Conservation (phyloP, 2,329 filamentous ascomycete genomes). For the Fusarium tanahbumbuense region DNA sequence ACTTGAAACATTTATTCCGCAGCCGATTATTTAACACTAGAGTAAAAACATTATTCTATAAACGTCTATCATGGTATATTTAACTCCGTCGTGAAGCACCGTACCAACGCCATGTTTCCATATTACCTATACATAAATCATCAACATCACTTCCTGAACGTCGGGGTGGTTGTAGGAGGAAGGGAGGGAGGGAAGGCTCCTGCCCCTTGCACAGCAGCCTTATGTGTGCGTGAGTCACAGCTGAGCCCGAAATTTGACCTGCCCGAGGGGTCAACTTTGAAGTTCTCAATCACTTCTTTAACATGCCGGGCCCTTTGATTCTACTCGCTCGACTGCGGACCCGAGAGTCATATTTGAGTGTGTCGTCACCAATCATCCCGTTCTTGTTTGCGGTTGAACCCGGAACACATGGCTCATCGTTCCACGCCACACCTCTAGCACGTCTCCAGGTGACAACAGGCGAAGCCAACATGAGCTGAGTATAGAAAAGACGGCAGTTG, state of each 20-base stretch:
- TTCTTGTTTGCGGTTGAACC: slow-evolving; percentile 37
- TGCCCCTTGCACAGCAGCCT: too few relatives aligned
- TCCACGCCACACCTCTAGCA: slow-evolving; percentile 34
- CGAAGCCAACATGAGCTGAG: slow-evolving; percentile 63
- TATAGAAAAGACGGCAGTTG: slow-evolving; percentile 71
- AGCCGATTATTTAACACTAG: background rate
- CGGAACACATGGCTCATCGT: slow-evolving; percentile 27
- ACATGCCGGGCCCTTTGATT: slow-evolving; percentile 33
- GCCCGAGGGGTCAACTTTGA: too few relatives aligned
- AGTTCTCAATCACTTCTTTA: slow-evolving; percentile 13
- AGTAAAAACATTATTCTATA: slow-evolving; percentile 2
- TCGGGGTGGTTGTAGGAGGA: too few relatives aligned
- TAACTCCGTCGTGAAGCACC: background rate
- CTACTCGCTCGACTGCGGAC: slow-evolving; percentile 38
- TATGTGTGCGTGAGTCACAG: too few relatives aligned
- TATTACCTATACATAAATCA: slow-evolving; percentile 16
- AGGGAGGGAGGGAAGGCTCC: too few relatives aligned
- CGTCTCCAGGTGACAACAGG: slow-evolving; percentile 63
- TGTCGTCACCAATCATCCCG: slow-evolving; percentile 31
- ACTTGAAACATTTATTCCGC: background rate
- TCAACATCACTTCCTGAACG: background rate
- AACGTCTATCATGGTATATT: background rate
- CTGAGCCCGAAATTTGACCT: too few relatives aligned
- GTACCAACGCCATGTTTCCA: background rate
- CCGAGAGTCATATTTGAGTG: slow-evolving; percentile 31